Conservation (phyloP, 805 yeast species). For the Ogataea saltuana region DNA sequence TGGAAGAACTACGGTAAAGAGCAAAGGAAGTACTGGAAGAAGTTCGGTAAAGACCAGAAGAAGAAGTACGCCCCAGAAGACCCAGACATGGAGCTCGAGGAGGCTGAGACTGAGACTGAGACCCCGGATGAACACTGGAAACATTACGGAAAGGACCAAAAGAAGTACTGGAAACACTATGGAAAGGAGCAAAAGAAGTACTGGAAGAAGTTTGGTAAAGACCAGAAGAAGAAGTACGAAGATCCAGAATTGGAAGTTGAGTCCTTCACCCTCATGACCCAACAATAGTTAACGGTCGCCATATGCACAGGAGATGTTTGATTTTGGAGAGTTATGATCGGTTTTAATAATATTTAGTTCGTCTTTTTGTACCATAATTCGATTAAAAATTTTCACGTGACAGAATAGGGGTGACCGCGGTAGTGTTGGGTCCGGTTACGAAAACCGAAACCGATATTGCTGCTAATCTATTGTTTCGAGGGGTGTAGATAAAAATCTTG, state of each 20-base stretch:
- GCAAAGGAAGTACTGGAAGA: constrained; percentile 28
- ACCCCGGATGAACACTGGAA: constrained; percentile 24
- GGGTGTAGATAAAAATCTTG: constrained; percentile 3
- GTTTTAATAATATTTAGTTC: background rate
- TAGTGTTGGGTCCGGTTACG: too few relatives aligned
- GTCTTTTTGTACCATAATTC: background rate
- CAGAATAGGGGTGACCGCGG: background rate
- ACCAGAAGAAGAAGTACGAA: constrained; percentile 30
- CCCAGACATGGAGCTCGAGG: constrained; percentile 8
- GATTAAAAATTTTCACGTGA: background rate
- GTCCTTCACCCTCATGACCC: constrained; percentile 4
- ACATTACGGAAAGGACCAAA: constrained; percentile 23
- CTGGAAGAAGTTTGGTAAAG: constrained; percentile 34
- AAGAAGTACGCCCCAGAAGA: constrained; percentile 25
- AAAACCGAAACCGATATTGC: too few relatives aligned
- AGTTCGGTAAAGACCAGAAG: constrained; percentile 28
- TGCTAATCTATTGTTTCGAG: too few relatives aligned
- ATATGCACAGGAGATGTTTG: background rate
- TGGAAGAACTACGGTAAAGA: constrained; percentile 28
- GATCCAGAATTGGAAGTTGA: constrained; percentile 9
- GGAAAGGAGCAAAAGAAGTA: constrained; percentile 33
- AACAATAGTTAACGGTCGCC: background rate
- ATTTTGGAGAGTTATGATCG: background rate
- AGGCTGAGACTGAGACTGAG: constrained; percentile 16
- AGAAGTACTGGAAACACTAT: constrained; percentile 31